Evolutionary conservation across 768 basidiomycete genomes (phyloP), one percentile per base, ranked within the genome.

Genomic region (Termitomyces bulborhizus): DNA sequence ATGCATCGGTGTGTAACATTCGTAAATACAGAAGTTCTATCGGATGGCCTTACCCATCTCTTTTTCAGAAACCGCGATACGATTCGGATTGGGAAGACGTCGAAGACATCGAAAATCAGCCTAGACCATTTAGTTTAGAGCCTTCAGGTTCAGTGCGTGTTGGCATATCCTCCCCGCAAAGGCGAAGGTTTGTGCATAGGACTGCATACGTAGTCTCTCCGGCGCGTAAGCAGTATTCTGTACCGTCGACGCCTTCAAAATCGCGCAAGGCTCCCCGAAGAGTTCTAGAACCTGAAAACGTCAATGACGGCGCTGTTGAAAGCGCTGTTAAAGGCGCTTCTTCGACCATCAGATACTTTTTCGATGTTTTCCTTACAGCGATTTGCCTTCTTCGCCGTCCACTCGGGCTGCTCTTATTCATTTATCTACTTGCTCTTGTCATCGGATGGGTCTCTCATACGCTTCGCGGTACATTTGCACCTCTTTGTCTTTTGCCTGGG

Each of bases 401-500:
- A 1, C 72, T 90, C 13, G 76, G 77, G 6, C 50, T 85, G 56
- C 60, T 84, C 36, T 60, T 85, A 24, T 77, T 78, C 57, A 31
- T 84, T 9, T 82, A 71, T 69, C 57, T 85, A 57, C 68, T 87
- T 34, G 71, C 78, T 6, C 60, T 78, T 53, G 58, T 81, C 58
- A 46, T 79, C 6, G 66, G 64, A n/a, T 61, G 65, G 34, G 66
- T 84, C 46, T 71, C 76, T 7, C 46, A 62, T 6, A 74, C 74
- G 0, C 50, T 90, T 53, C 72, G 72, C n/a, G 63, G 68, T 3
- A 75, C 77, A 0, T 71, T 86, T 53, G 63, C 74, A 2, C 87
- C 88, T 0, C 46, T 88, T 1, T 90, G 88, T 67, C 68, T 75
- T 46, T 40, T 90, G 13, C 88, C 89, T 2, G 75, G 79, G 15